These are phyloP conservation scores for Naganishia friedmannii DNA, from an alignment of 768 basidiomycete genomes.

Conservation along the genomic window DNA sequence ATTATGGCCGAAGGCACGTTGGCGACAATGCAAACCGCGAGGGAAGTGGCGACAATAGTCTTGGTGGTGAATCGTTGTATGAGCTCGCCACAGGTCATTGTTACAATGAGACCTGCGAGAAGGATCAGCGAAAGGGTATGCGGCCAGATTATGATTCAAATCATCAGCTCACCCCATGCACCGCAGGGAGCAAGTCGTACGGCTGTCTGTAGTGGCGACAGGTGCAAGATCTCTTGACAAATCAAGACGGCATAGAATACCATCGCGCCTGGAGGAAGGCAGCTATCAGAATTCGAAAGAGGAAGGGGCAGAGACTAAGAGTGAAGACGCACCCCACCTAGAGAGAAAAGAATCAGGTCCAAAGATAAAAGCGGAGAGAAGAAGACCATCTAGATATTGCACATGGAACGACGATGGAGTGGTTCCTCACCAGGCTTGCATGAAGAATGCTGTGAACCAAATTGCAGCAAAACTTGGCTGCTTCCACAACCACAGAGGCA, in stretches of 20 bases:
- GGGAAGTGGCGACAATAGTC: slow-evolving; percentile 22
- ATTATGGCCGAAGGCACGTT: slow-evolving; percentile 31
- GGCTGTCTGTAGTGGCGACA: slow-evolving; percentile 23
- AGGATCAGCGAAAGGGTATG: not conserved
- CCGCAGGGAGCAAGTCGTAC: slow-evolving; percentile 31
- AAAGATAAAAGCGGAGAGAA: not conserved
- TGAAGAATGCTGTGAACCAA: slow-evolving; percentile 33
- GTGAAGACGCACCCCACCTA: not conserved
- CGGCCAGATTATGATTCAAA: not conserved
- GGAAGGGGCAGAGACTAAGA: too few species aligned
- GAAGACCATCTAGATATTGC: not conserved
- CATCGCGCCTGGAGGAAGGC: not conserved
- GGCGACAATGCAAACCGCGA: slow-evolving; percentile 27
- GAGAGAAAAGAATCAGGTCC: not conserved
- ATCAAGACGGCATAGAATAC: slow-evolving; percentile 15
- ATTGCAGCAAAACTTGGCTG: slow-evolving; percentile 30
- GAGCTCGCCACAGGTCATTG: slow-evolving; percentile 4
- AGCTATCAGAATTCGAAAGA: too few species aligned
- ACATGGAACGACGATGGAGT: not conserved
- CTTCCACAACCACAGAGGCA: slow-evolving; percentile 32
- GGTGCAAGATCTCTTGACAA: slow-evolving; percentile 24
- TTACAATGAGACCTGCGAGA: slow-evolving; percentile 5
- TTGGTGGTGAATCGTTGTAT: slow-evolving; percentile 24
- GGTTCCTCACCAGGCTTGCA: slow-evolving; percentile 31
- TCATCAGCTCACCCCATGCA: slow-evolving; percentile 9